Conservation (phyloP, 495 filamentous ascomycete species). For the Apiosordaria backusii region DNA sequence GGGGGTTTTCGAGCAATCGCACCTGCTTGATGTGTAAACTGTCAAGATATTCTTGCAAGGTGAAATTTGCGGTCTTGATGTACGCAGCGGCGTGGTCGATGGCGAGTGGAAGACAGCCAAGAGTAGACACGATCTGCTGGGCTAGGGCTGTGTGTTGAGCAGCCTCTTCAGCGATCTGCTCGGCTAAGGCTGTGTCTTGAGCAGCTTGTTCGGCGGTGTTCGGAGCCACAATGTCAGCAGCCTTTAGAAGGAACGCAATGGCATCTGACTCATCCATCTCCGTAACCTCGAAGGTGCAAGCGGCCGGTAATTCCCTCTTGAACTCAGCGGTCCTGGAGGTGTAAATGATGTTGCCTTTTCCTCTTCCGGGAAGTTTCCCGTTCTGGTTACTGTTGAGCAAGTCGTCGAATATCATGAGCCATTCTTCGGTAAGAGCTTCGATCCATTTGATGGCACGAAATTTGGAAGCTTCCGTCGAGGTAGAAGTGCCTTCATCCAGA, state of each 20-base stretch:
- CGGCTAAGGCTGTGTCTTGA: too few species aligned
- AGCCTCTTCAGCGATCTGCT: too few species aligned
- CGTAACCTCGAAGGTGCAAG: conserved; percentile 7
- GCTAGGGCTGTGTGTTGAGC: too few species aligned
- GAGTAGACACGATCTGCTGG: conserved; percentile 10
- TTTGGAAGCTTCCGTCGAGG: neutral
- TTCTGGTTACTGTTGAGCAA: neutral
- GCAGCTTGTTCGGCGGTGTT: too few species aligned
- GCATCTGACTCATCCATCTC: conserved; percentile 17
- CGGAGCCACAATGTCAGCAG: conserved; percentile 2
- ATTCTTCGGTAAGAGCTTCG: conserved; percentile 15
- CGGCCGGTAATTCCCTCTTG: neutral
- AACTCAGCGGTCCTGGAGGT: conserved; percentile 10
- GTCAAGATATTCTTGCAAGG: conserved; percentile 11
- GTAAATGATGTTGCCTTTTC: conserved; percentile 27
- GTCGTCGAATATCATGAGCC: conserved; percentile 27
- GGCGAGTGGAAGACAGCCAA: conserved; percentile 24
- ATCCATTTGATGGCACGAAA: conserved; percentile 14
- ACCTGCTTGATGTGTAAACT: conserved; percentile 2
- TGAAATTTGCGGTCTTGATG: conserved; percentile 4
- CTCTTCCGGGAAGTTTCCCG: conserved; percentile 5
- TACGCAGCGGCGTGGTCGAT: conserved; percentile 22
- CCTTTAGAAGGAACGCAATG: conserved; percentile 18
- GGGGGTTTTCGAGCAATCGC: conserved; percentile 8
- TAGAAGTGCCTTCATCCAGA: too few species aligned